phyloP scores from a whole-genome alignment of 2,329 filamentous ascomycete genomes.

The Pseudocercospora pini-densiflorae region DNA sequence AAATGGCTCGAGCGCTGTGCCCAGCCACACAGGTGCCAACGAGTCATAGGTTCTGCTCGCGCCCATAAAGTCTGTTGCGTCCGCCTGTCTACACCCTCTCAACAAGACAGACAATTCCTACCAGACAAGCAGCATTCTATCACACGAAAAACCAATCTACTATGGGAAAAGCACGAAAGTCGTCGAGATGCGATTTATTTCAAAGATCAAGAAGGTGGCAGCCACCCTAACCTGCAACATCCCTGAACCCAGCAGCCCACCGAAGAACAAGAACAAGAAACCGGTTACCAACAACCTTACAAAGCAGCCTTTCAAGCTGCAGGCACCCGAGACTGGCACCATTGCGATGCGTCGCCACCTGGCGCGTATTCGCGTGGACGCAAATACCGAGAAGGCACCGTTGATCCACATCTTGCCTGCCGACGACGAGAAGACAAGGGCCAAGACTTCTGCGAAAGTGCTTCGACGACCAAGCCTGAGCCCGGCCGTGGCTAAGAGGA shows the following conservation, averaged over 20 bases:
- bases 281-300: conserved; percentile 14
- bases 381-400: not conserved
- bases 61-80: not conserved
- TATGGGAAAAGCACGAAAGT: conserved; percentile 3
- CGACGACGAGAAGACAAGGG: not conserved
- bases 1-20: not conserved
- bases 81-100: not conserved
- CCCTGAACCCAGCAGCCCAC: conserved; percentile 5
- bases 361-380: not conserved
- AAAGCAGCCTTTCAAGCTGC: conserved; percentile 12
- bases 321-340: conserved; percentile 10
- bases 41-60: not conserved
- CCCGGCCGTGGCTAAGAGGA: not conserved
- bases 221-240: conserved; percentile 5
- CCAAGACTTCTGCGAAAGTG: not conserved
- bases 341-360: conserved; percentile 16
- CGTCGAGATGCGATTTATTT: conserved; percentile 5
- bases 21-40: conserved; percentile 5
- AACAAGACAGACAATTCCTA: not conserved
- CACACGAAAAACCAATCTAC: not conserved
- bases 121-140: not conserved
- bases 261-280: not conserved
- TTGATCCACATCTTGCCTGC: not conserved
- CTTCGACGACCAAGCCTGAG: conserved; percentile 7
- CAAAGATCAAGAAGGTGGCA: conserved; percentile 5